Percentiles rank a stretch among this genome's conserved stretches.
phyloP scores from a whole-genome alignment of 75 land plant genomes.

The Cunninghamia lanceolata region DNA sequence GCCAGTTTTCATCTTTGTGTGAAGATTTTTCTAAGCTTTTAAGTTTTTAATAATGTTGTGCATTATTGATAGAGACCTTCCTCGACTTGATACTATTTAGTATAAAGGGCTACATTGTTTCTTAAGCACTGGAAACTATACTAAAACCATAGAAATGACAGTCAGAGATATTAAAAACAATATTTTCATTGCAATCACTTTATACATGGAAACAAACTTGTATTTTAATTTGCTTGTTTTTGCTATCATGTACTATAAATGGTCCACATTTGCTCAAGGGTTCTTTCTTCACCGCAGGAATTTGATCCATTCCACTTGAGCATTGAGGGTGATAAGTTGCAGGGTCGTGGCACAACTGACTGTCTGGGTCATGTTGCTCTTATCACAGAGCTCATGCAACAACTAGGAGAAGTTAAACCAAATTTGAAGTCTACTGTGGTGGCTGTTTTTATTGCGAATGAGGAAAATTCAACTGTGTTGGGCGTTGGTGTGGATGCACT shows the following conservation, averaged over 20 bases:
- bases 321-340: conserved; percentile 84
- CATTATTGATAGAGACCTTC: neutral
- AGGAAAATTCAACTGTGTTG: conserved; percentile 73
- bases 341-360: conserved; percentile 90
- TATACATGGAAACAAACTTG: neutral
- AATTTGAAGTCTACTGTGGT: conserved; percentile 72
- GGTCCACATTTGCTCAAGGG: neutral
- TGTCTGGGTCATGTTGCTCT: conserved; percentile 94
- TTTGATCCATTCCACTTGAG: conserved; percentile 91
- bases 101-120: neutral
- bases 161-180: neutral
- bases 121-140: neutral
- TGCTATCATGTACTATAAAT: neutral
- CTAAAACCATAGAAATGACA: neutral
- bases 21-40: neutral
- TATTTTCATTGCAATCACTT: neutral
- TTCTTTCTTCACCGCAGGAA: conserved; percentile 44
- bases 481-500: conserved; percentile 92
- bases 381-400: conserved; percentile 78
- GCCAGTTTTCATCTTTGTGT: neutral
- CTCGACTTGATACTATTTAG: neutral
- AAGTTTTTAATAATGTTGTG: neutral
- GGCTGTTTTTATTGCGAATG: conserved; percentile 92
- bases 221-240: neutral
- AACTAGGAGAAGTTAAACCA: conserved; percentile 67